These are phyloP conservation scores for Leptographium procerum DNA, from an alignment of 2,329 filamentous ascomycete genomes.

Conservation along the genomic window DNA sequence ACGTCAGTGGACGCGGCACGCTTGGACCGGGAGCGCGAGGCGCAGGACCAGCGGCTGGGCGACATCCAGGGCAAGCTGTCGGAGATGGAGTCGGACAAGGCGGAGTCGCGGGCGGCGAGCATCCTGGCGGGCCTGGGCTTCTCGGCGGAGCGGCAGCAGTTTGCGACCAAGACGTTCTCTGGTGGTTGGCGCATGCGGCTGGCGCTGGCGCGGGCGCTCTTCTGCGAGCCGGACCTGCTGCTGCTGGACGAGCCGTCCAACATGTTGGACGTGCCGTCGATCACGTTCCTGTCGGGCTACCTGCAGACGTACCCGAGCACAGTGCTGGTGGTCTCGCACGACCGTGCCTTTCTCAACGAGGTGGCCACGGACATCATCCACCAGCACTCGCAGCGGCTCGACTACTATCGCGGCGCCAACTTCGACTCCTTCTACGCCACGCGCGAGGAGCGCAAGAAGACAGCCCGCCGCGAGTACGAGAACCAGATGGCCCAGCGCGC, in stretches of 20 bases:
- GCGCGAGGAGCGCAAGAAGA: constrained; percentile 93
- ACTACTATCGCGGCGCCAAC: constrained; percentile 97
- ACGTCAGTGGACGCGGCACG: constrained; percentile 80
- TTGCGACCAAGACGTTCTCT: constrained; percentile 92
- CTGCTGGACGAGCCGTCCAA: constrained; percentile 98
- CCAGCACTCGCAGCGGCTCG: constrained; percentile 90
- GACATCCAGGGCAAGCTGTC: constrained; percentile 86
- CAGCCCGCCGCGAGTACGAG: constrained; percentile 92
- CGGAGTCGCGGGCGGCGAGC: constrained; percentile 86
- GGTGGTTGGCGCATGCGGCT: constrained; percentile 99
- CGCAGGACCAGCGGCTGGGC: constrained; percentile 77
- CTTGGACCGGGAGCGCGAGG: constrained; percentile 79
- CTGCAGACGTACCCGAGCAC: constrained; percentile 91
- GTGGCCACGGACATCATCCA: constrained; percentile 99
- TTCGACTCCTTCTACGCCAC: constrained; percentile 97
- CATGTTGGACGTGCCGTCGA: constrained; percentile 99
- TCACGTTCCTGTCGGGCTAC: constrained; percentile 94
- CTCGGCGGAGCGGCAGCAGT: constrained; percentile 84
- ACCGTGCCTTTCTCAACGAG: constrained; percentile 97
- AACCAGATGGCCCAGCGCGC: constrained; percentile 92
- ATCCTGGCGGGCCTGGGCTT: constrained; percentile 96
- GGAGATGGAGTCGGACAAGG: constrained; percentile 99
- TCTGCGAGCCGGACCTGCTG: constrained; percentile 92
- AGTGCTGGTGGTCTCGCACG: constrained; percentile 92
- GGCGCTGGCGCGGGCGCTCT: constrained; percentile 84